Evolutionary conservation across 371 early-diverging fungal species (phyloP).

Genomic region (Entomophthora muscae): DNA sequence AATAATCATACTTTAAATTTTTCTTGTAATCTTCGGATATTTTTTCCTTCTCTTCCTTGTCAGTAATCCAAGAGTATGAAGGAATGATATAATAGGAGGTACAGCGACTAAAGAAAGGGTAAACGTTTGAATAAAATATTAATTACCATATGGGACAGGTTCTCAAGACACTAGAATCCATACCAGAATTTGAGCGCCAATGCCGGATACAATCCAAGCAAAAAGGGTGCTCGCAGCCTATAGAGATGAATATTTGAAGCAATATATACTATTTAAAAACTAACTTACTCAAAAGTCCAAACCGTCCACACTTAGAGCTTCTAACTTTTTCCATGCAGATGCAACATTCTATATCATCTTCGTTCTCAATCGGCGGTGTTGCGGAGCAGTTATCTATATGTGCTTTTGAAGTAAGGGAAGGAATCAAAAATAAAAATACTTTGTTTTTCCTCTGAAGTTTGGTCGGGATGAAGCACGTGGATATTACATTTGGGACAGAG

Average conservation of each 20-base stretch:
- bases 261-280: too few relatives aligned
- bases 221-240: conserved; percentile 32
- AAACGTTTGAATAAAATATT: not conserved
- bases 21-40: conserved; percentile 24
- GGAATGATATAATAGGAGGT: conserved; percentile 28
- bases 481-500: not conserved
- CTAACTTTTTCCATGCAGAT: conserved; percentile 28
- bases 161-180: conserved; percentile 15
- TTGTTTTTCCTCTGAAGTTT: not conserved
- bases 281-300: conserved; percentile 26
- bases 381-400: not conserved
- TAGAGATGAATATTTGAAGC: not conserved
- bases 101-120: conserved; percentile 15
- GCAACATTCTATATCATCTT: conserved; percentile 22
- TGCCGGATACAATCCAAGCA: conserved; percentile 31
- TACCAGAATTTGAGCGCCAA: conserved; percentile 23
- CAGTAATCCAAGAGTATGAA: conserved; percentile 22
- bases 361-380: not conserved
- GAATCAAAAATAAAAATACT: not conserved
- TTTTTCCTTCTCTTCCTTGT: conserved; percentile 18
- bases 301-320: conserved; percentile 23
- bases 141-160: conserved; percentile 11
- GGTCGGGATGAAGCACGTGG: conserved; percentile 6
- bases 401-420: not conserved
- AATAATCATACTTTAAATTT: conserved; percentile 17